Base-by-base conservation (phyloP, 345 rosid genomes). In the Syzygium aqueum region DNA sequence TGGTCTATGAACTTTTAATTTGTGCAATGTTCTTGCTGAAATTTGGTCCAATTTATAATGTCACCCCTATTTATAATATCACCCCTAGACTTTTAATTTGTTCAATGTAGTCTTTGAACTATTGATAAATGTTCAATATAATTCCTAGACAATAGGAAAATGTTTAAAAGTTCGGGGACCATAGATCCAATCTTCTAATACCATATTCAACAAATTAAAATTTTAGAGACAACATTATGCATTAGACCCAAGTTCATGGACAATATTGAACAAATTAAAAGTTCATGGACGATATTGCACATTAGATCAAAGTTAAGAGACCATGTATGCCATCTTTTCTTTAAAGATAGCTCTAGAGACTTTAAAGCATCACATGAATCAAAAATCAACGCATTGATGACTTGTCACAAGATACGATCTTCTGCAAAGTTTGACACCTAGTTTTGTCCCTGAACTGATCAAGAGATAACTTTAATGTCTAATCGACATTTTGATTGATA, bases 1-100 rank as follows among this genome's bases (percentile, higher is more conserved):
- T 61, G 17, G 17, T 14, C 0, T 14, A 2, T 0, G 19, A 13
- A 30, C 33, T n/a, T n/a, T n/a, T n/a, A n/a, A 61, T 61, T 7
- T 13, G 6, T 61, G 0, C 2, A n/a, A 61, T 3, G 7, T 6
- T 9, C 13, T 16, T 2, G 0, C 1, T n/a, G 0, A n/a, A 61
- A 16, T 61, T 61, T 11, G 13, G 3, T 17, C 8, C 4, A 61
- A 61, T 61, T 27, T n/a, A 61, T 2, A 61, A 15, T 30, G 13
- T 16, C 1, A 13, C 17, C 19, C 9, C 8, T 61, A n/a, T 61
- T 27, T n/a, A 61, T 2, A 61, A 15, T 30, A 6, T 16, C 1
- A 13, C 17, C 19, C 9, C 8, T 61, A n/a, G 4, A n/a, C 4
- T 14, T n/a, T 61, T 3, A 14, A 61, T n/a, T n/a, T 6, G 13